Conservation (phyloP, 768 basidiomycete species). For the Leucogyrophana mollusca region DNA sequence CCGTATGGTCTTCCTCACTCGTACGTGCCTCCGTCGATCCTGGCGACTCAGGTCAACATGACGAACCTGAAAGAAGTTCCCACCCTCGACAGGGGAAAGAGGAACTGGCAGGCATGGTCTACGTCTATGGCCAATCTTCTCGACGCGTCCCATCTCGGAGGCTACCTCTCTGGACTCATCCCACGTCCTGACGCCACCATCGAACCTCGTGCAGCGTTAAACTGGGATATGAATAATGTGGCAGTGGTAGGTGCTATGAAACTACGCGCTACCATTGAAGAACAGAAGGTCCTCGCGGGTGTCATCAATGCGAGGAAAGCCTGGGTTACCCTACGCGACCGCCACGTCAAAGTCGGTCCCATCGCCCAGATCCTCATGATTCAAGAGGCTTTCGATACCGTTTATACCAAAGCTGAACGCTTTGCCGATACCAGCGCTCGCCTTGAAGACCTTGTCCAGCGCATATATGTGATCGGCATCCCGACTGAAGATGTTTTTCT, state of each 20-base stretch:
- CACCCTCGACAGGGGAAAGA: background rate
- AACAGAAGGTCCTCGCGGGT: background rate
- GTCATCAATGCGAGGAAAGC: background rate
- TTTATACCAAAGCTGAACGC: constrained; percentile 1
- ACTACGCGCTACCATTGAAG: background rate
- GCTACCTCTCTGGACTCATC: background rate
- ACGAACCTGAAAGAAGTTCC: too few relatives aligned
- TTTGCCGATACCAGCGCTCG: constrained; percentile 1
- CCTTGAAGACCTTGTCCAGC: constrained; percentile 9
- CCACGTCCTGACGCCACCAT: background rate
- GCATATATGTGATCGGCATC: constrained; percentile 15
- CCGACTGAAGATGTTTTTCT: constrained; percentile 10
- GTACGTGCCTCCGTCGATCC: too few relatives aligned
- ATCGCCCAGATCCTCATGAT: constrained; percentile 18
- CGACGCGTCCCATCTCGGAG: background rate
- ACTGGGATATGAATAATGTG: constrained; percentile 7
- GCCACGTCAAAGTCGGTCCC: constrained; percentile 16
- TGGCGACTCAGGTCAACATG: too few relatives aligned
- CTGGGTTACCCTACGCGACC: constrained; percentile 7
- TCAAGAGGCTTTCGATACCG: constrained; percentile 10
- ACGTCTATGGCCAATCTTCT: background rate
- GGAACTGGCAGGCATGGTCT: constrained; percentile 1
- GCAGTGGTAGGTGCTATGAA: constrained; percentile 4
- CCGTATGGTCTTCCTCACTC: too few relatives aligned
- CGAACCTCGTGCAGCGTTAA: background rate